Evolutionary conservation across 2,329 filamentous ascomycete genomes (phyloP).

Genomic region (Xylaria sp.): DNA sequence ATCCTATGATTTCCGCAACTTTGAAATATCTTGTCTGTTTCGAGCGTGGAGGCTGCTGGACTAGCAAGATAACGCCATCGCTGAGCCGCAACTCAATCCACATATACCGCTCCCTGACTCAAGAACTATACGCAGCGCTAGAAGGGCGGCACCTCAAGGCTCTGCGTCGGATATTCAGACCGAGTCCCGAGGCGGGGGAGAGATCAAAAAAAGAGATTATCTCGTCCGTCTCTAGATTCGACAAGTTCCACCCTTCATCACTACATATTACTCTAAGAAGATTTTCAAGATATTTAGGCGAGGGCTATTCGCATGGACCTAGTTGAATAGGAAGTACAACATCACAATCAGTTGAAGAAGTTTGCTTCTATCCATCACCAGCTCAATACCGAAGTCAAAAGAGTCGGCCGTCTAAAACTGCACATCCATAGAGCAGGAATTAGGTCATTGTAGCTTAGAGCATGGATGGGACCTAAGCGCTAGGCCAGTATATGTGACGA

Average conservation of each 20-base stretch:
- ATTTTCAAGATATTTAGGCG: constrained; percentile 40
- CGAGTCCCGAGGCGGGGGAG: constrained; percentile 31
- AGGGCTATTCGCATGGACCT: constrained; percentile 31
- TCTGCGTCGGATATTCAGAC: constrained; percentile 45
- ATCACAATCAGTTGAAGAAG: constrained; percentile 38
- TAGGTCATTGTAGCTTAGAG: constrained; percentile 42
- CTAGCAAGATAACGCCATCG: too few relatives aligned
- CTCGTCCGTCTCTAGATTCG: constrained; percentile 44
- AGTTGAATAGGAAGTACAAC: constrained; percentile 40
- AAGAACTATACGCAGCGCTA: too few relatives aligned
- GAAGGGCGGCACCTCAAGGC: constrained; percentile 34
- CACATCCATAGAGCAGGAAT: constrained; percentile 39
- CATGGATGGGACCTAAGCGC: constrained; percentile 37
- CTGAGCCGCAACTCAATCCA: too few relatives aligned
- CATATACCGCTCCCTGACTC: too few relatives aligned
- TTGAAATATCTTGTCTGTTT: too few relatives aligned
- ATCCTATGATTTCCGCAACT: too few relatives aligned
- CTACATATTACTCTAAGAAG: constrained; percentile 39
- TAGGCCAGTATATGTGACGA: constrained; percentile 38
- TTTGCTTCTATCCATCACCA: constrained; percentile 38
- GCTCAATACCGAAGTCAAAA: constrained; percentile 40
- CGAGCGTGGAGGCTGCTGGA: too few relatives aligned
- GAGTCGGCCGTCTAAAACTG: constrained; percentile 40
- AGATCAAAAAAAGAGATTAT: constrained; percentile 38
- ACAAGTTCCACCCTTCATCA: constrained; percentile 43